Base-by-base conservation (phyloP, 2,329 filamentous ascomycete species). In the Claviceps purpurea region DNA sequence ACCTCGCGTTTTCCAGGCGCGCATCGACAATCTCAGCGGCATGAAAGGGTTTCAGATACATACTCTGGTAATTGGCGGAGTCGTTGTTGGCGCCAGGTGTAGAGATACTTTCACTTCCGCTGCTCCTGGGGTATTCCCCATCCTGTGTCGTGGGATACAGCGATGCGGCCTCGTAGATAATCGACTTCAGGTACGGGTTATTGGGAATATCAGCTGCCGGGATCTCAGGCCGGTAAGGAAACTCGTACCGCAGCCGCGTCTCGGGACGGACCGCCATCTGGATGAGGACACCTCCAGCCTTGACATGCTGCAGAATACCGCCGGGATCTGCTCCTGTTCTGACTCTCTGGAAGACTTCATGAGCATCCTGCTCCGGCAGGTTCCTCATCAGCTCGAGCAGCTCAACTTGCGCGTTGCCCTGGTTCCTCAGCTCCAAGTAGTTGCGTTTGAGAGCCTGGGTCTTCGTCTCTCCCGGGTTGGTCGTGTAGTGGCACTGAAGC, bases 211-310 rank as follows among this genome's bases (percentile, higher is more conserved):
- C 49, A 2, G 46, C 45, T 4, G 39, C 48, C 0, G 60, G 62
- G 58, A 65, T 62, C 5, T 58, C 49, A 1, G 55, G 16, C 4
- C 49, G 42, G 45, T 69, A 70, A 0, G 68, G 70, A 39, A 73
- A 70, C 45, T 67, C 64, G 43, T 69, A 72, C 42, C 68, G 67
- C 20, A 64, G 62, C 1, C 66, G 58, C 1, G 66, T 61, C 54
- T 73, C 68, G 4, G 70, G 68, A 0, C 58, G 53, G 2, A 71
- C 55, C 0, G 65, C 59, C 50, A 70, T 62, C 52, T 72, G 68
- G 4, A 72, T 54, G 3, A 72, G 55, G 4, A 68, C 34, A 52
- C 70, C 63, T 8, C 70, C 70, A 20, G 62, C 61, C 43, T 59
- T 61, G 45, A 68, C 59, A 30, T 67, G 65, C 14, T 59, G 64